Base-by-base conservation (phyloP, 1,284 basidiomycete genomes). In the Rhodotorula sp. region DNA sequence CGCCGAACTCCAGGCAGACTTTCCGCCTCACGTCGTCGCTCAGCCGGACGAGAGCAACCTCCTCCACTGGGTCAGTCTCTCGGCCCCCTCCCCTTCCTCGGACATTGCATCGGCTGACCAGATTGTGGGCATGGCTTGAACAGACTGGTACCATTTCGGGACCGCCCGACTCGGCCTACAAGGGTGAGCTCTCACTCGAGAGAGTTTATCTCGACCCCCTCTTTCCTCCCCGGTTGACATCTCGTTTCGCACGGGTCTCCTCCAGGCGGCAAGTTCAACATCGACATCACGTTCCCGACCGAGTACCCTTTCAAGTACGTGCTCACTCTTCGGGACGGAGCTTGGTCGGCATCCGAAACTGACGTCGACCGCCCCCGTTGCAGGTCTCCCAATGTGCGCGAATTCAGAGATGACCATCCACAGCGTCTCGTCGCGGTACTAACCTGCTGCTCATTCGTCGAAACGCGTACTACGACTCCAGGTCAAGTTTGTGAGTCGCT, bases 241-340 rank as follows among this genome's bases (percentile, higher is more conserved):
- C n/a, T n/a, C 62, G 19, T 12, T 2, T 26, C 26, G 0, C 3
- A 31, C 28, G 38, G 38, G 38, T n/a, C 5, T 26, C 16, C 21
- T n/a, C 14, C 60, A 79, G 87, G 87, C 67, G 93, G 93, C 62
- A 90, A 85, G 2, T 95, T 93, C 82, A 84, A 86, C 71, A 89
- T 93, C 81, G 87, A 83, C 57, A 81, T 94, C 38, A 84, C 85
- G 43, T 86, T 93, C 60, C 89, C 90, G 2, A 79, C 85, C 52
- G 73, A 75, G 50, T 95, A 90, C 78, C 93, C 93, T 1, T 97
- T 95, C 88, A 94, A 95, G 60, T 67, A 23, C 23, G 66, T 26
- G 12, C 15, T 28, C 49, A 91, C 4, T 92, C 92, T 54, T 85
- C 47, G 15, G 10, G 38, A 43, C 38, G 38, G 38, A 2, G 38